phyloP scores from a whole-genome alignment of 2,329 filamentous ascomycete species.

The Malbranchea cinnamomea region DNA sequence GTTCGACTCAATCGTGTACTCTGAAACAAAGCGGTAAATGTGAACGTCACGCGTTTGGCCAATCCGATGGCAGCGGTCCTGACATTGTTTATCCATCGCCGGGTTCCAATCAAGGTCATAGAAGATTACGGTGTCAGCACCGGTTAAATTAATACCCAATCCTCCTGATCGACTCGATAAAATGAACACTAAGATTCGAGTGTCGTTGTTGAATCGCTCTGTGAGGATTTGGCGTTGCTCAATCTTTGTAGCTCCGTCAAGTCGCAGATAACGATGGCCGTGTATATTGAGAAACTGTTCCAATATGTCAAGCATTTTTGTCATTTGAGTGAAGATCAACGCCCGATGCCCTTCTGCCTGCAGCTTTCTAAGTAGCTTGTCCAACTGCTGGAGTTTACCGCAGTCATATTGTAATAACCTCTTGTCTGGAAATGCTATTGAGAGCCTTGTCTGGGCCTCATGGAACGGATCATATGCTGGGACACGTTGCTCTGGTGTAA shows the following conservation, averaged over 20 bases:
- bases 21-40: constrained; percentile 86
- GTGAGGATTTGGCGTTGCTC: constrained; percentile 91
- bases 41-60: constrained; percentile 95
- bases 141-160: constrained; percentile 89
- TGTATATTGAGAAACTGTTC: constrained; percentile 98
- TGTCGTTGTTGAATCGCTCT: constrained; percentile 91
- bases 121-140: constrained; percentile 95
- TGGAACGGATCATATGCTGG: constrained; percentile 69
- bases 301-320: constrained; percentile 90
- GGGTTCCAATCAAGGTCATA: constrained; percentile 99
- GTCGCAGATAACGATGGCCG: constrained; percentile 85
- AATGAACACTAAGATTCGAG: constrained; percentile 87
- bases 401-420: constrained; percentile 95
- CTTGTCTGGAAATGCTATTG: constrained; percentile 93
- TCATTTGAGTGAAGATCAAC: constrained; percentile 99
- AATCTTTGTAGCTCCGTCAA: constrained; percentile 92
- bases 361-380: constrained; percentile 68
- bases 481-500: constrained; percentile 34
- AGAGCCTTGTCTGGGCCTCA: constrained; percentile 78
- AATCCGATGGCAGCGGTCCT: constrained; percentile 92
- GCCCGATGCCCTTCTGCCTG: constrained; percentile 85
- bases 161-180: constrained; percentile 88
- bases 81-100: constrained; percentile 98
- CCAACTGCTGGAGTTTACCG: constrained; percentile 84
- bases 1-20: constrained; percentile 95